A percentile compares a stretch with the other conserved stretches of the same genome.
These are phyloP conservation scores for Paulownia fortunei DNA, from an alignment of 257 asterid genomes.

Conservation along the genomic window DNA sequence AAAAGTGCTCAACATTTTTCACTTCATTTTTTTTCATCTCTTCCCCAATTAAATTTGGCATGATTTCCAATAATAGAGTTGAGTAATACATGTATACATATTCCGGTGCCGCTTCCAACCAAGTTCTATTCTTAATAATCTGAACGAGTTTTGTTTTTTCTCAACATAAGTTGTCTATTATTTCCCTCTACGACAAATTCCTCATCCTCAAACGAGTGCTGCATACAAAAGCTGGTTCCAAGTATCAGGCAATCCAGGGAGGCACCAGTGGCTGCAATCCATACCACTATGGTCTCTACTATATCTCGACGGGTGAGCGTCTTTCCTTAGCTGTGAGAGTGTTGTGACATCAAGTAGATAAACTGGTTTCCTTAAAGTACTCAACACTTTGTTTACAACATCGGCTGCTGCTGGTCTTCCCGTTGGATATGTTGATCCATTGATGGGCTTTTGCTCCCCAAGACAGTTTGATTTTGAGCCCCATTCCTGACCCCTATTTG, in stretches of 20 bases:
- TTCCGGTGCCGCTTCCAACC: too few species aligned
- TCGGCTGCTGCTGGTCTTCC: conserved; percentile 36
- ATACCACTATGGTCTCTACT: conserved; percentile 29
- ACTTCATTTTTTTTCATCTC: too few species aligned
- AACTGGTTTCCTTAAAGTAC: conserved; percentile 35
- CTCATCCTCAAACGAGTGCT: conserved; percentile 31
- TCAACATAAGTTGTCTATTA: too few species aligned
- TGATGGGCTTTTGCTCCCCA: conserved; percentile 27
- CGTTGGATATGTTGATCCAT: conserved; percentile 46
- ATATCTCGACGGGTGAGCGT: conserved; percentile 60
- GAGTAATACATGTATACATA: too few species aligned
- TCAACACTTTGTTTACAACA: conserved; percentile 35
- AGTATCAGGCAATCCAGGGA: conserved; percentile 61
- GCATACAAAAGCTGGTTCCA: conserved; percentile 69
- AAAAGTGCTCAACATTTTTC: too few species aligned
- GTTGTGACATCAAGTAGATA: conserved; percentile 50
- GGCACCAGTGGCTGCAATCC: conserved; percentile 64
- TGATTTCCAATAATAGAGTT: too few species aligned
- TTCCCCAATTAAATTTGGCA: not conserved
- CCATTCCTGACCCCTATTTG: conserved; percentile 29
- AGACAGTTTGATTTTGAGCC: conserved; percentile 19
- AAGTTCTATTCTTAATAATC: too few species aligned
- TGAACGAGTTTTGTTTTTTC: too few species aligned
- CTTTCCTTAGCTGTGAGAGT: conserved; percentile 50
- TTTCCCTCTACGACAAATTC: not conserved